These are phyloP conservation scores for Hsuehochloa calcarea DNA, from an alignment of 176 grass and related monocot species.

Conservation along the genomic window DNA sequence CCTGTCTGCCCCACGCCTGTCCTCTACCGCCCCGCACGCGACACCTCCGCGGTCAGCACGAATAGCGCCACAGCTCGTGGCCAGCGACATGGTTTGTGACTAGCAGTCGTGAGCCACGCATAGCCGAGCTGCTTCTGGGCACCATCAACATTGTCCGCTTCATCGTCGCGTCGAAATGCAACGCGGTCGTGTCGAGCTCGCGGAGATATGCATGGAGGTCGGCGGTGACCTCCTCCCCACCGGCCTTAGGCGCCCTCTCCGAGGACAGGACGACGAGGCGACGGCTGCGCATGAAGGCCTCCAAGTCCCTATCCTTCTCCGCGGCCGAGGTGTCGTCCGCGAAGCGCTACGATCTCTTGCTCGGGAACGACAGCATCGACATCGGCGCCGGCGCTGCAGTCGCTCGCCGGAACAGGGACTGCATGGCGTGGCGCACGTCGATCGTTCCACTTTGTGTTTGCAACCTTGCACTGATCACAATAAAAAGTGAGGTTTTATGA, in stretches of 20 bases:
- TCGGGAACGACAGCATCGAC: background rate
- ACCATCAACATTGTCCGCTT: slow-evolving; percentile 13
- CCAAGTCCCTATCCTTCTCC: too few species aligned
- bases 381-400: background rate
- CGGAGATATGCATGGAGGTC: slow-evolving; percentile 47
- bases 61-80: slow-evolving; percentile 45
- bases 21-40: slow-evolving; percentile 40
- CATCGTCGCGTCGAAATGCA: slow-evolving; percentile 38
- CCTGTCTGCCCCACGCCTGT: slow-evolving; percentile 38
- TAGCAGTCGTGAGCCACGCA: slow-evolving; percentile 37
- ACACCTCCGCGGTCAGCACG: slow-evolving; percentile 41
- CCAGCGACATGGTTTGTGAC: slow-evolving; percentile 35
- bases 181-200: slow-evolving; percentile 29
- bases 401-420: slow-evolving; percentile 2
- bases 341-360: background rate
- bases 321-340: background rate
- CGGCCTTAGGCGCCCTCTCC: background rate
- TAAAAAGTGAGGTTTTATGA: background rate
- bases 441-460: background rate
- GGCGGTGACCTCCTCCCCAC: too few species aligned
- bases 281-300: background rate
- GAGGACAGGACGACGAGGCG: background rate
- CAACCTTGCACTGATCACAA: background rate
- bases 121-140: slow-evolving; percentile 19
- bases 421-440: slow-evolving; percentile 4